Evolutionary conservation across 2,329 filamentous ascomycete species (phyloP).

Genomic region (Akanthomyces lecanii): DNA sequence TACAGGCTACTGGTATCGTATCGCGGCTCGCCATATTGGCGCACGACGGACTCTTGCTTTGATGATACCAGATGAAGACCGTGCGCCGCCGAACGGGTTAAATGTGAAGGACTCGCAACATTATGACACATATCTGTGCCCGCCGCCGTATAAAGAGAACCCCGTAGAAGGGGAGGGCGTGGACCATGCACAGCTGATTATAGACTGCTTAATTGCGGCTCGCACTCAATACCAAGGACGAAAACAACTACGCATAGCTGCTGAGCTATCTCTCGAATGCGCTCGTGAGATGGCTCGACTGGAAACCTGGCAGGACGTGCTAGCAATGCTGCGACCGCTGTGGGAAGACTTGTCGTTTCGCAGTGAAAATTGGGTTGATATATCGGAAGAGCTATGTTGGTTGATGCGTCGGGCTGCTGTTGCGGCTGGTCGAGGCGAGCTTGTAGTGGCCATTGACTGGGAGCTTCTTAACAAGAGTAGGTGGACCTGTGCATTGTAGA

Average conservation of each 20-base stretch:
- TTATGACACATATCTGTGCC: slow-evolving; percentile 65
- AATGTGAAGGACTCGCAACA: slow-evolving; percentile 48
- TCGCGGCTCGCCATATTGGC: slow-evolving; percentile 54
- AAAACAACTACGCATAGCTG: slow-evolving; percentile 48
- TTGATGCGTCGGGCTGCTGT: slow-evolving; percentile 54
- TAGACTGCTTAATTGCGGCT: slow-evolving; percentile 49
- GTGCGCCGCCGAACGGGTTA: slow-evolving; percentile 47
- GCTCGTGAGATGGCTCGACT: slow-evolving; percentile 51
- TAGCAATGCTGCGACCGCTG: slow-evolving; percentile 51
- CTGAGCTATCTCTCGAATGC: slow-evolving; percentile 55
- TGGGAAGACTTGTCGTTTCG: slow-evolving; percentile 56
- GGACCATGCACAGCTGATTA: slow-evolving; percentile 53
- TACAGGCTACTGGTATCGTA: slow-evolving; percentile 62
- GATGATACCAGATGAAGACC: slow-evolving; percentile 56
- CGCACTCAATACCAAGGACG: slow-evolving; percentile 51
- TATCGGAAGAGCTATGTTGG: slow-evolving; percentile 59
- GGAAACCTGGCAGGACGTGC: slow-evolving; percentile 49
- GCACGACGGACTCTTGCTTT: slow-evolving; percentile 51
- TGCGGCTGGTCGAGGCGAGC: slow-evolving; percentile 47
- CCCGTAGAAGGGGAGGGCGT: slow-evolving; percentile 48
- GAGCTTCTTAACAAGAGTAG: slow-evolving; percentile 57
- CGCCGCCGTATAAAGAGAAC: slow-evolving; percentile 57
- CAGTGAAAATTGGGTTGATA: slow-evolving; percentile 55
- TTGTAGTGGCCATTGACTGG: slow-evolving; percentile 61
- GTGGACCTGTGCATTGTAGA: slow-evolving; percentile 25